phyloP scores from a whole-genome alignment of 31 red algal species.

The Asparagopsis taxiformis region DNA sequence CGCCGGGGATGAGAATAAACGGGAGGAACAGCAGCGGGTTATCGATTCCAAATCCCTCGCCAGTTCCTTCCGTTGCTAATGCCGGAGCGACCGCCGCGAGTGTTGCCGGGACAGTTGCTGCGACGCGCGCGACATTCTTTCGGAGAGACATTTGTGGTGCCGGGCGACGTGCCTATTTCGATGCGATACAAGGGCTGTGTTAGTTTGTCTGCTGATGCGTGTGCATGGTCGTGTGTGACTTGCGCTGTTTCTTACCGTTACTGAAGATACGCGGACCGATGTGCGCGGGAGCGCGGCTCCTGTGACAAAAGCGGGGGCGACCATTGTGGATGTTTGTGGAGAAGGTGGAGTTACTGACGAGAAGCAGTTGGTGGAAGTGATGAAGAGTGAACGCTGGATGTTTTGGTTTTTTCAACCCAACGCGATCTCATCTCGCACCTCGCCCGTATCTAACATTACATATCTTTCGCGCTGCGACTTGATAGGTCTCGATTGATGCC shows the following conservation, averaged over 20 bases:
- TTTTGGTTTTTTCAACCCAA: no score
- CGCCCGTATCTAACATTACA: no score
- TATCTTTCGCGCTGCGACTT: no score
- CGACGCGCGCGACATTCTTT: slow-evolving; percentile 59
- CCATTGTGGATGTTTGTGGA: slow-evolving; percentile 25
- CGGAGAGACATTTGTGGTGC: slow-evolving; percentile 62
- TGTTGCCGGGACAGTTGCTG: slow-evolving; percentile 34
- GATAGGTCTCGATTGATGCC: no score
- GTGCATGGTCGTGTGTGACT: no score
- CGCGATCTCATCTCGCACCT: no score
- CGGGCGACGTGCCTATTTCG: slow-evolving; percentile 3
- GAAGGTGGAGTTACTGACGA: not conserved
- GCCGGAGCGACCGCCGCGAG: slow-evolving; percentile 52
- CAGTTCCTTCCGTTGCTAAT: slow-evolving; percentile 82
- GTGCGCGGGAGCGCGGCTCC: slow-evolving; percentile 35
- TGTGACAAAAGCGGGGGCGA: slow-evolving; percentile 56
- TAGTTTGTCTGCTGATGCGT: not conserved
- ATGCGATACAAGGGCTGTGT: slow-evolving; percentile 33
- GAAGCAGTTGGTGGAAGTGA: not conserved
- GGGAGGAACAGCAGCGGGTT: slow-evolving; percentile 73
- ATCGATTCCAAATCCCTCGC: slow-evolving; percentile 81
- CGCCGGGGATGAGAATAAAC: slow-evolving; percentile 59
- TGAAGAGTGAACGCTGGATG: not conserved
- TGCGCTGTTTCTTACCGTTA: no score
- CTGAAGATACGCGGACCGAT: no score